Evolutionary conservation across 192 early-diverging fungal genomes (phyloP), one percentile per base, ranked within the genome.

Genomic region (Gamsiella multidivaricata): DNA sequence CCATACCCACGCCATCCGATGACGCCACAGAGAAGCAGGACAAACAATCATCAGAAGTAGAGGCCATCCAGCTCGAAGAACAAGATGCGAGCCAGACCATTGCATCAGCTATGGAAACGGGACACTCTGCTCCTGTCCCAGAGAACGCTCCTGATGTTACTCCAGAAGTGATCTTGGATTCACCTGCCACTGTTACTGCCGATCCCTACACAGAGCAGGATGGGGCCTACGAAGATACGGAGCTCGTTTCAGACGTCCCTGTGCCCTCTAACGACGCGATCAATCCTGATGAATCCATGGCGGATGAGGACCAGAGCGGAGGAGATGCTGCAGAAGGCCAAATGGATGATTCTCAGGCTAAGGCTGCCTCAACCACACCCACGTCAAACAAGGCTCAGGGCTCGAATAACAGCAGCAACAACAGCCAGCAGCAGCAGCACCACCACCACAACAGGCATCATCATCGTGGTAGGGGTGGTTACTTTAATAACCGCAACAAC

Each of bases 151-250:
- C 28, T 0, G 54, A n/a, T 43, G 39, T 9, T 23, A 20, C 32
- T 41, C 28, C 34, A 9, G 36, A 15, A 34, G 9, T 23, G 18
- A 22, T n/a, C 20, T 23, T 22, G 4, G 64, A 46, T 28, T 10
- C 47, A 20, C 1, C 29, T 50, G 33, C 41, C 0, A 25, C 6
- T 17, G 50, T 37, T 6, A 15, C 60, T 14, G 29, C 33, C 42
- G 69, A 71, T 62, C 69, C 36, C 29, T 63, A 71, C 31, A 71
- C 59, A 20, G 60, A 64, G 37, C 45, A 56, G 22, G 70, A 73
- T 23, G 55, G 43, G 7, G 55, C 37, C 34, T 54, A 73, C 31
- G 59, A 59, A n/a, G 62, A 45, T 29, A 75, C 63, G 2, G 71
- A 60, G 20, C 50, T 61, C 12, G 54, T 26, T 29, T 66, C 71